These are phyloP conservation scores for Rhizoctonia solani DNA, from an alignment of 1,284 basidiomycete species.

Conservation along the genomic window DNA sequence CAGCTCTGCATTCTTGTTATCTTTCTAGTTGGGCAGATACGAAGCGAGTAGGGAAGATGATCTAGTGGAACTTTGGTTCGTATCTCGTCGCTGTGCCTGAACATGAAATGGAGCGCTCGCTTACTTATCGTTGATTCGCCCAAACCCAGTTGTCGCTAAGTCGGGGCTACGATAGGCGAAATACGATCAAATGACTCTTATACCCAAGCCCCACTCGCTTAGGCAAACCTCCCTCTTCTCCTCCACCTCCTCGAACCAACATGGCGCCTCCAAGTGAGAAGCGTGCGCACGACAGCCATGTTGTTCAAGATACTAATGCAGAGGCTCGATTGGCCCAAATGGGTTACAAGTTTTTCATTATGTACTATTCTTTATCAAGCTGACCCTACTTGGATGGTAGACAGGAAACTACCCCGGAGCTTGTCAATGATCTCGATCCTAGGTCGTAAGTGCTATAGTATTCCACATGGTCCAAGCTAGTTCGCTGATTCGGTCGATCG, in stretches of 20 bases:
- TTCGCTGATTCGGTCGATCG: slow-evolving; percentile 43
- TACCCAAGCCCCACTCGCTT: slow-evolving; percentile 1
- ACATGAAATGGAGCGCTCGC: not conserved
- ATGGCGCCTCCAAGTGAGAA: slow-evolving; percentile 23
- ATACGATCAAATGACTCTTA: slow-evolving; percentile 22
- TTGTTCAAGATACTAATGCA: slow-evolving; percentile 5
- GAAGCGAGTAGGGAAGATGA: too few relatives aligned
- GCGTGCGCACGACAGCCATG: slow-evolving; percentile 22
- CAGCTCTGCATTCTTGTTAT: too few relatives aligned
- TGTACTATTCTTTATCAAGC: too few relatives aligned
- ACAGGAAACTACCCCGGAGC: slow-evolving; percentile 48
- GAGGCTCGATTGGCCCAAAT: slow-evolving; percentile 47
- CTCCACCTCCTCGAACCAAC: slow-evolving; percentile 12
- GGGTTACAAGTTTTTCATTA: slow-evolving; percentile 46
- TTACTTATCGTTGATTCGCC: slow-evolving; percentile 18
- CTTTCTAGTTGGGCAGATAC: too few relatives aligned
- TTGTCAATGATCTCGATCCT: slow-evolving; percentile 52
- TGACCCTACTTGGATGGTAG: not conserved
- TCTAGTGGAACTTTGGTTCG: too few relatives aligned
- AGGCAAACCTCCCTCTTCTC: not conserved
- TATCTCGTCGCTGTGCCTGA: not conserved
- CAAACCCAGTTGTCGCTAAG: slow-evolving; percentile 23
- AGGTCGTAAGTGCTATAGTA: slow-evolving; percentile 40
- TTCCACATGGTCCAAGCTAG: not conserved
- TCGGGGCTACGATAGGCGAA: slow-evolving; percentile 24